Percentiles rank a stretch among this genome's conserved stretches.
Evolutionary conservation across 2,329 filamentous ascomycete genomes (phyloP).

Genomic region (Teratosphaeriaceae sp.): DNA sequence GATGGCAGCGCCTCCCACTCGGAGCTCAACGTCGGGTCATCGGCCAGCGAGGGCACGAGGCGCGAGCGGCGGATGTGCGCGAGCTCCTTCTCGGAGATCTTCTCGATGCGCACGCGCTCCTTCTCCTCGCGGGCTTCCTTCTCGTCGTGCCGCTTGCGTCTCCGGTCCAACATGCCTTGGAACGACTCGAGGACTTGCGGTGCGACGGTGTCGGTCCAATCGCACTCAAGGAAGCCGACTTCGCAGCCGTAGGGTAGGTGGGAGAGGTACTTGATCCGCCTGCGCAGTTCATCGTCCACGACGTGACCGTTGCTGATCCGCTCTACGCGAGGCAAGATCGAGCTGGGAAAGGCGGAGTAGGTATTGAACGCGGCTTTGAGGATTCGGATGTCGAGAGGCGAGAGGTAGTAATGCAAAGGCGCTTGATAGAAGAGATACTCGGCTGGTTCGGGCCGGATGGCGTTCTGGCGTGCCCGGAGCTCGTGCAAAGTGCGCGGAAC

Average conservation of each 20-base stretch:
- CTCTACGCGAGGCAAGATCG: constrained; percentile 78
- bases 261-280: constrained; percentile 76
- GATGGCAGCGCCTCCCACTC: constrained; percentile 8
- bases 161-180: constrained; percentile 65
- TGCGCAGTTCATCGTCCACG: constrained; percentile 76
- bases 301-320: constrained; percentile 83
- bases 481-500: constrained; percentile 40
- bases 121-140: constrained; percentile 84
- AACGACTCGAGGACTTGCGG: constrained; percentile 70
- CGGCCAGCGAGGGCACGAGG: constrained; percentile 39
- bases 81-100: constrained; percentile 63
- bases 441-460: constrained; percentile 38
- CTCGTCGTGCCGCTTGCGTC: constrained; percentile 70
- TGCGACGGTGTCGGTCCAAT: constrained; percentile 86
- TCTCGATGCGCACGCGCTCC: constrained; percentile 74
- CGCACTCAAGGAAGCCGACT: constrained; percentile 84
- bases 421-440: constrained; percentile 86
- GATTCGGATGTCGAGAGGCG: constrained; percentile 85
- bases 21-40: constrained; percentile 28
- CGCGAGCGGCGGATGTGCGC: constrained; percentile 59
- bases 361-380: constrained; percentile 81
- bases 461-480: constrained; percentile 36
- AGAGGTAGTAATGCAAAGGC: constrained; percentile 81
- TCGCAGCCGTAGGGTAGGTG: constrained; percentile 89
- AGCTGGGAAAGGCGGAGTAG: constrained; percentile 76